Percentiles rank a stretch among this genome's conserved stretches.
phyloP scores from a whole-genome alignment of 768 basidiomycete genomes.

The Candolleomyces aberdarensis region DNA sequence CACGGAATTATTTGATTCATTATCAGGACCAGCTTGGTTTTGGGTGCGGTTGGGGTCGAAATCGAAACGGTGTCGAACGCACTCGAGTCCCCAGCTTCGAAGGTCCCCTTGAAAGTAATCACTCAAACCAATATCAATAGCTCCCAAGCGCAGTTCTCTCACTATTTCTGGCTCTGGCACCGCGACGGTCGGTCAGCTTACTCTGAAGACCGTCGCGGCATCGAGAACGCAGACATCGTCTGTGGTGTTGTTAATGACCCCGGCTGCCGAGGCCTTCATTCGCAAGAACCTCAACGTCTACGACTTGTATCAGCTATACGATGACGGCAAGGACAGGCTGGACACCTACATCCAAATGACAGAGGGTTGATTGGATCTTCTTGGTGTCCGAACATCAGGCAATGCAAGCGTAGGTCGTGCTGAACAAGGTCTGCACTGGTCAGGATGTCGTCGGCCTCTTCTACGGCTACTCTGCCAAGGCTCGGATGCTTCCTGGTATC shows the following conservation, averaged over 20 bases:
- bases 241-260: background rate
- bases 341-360: conserved; percentile 1
- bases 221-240: conserved; percentile 2
- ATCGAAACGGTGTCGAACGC: too few relatives aligned
- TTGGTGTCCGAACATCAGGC: too few relatives aligned
- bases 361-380: background rate
- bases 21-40: too few relatives aligned
- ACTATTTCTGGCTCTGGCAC: background rate
- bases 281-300: background rate
- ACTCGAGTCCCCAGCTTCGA: too few relatives aligned
- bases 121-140: too few relatives aligned
- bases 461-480: background rate
- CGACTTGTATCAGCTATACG: conserved; percentile 1
- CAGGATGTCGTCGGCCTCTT: conserved; percentile 3
- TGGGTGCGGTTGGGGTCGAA: too few relatives aligned
- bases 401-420: background rate
- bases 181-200: background rate
- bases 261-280: background rate
- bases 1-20: too few relatives aligned
- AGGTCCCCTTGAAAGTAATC: too few relatives aligned
- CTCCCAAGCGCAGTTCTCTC: background rate
- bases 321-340: background rate
- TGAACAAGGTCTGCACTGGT: background rate
- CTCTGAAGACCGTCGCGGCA: background rate
- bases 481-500: background rate